Percentiles rank a stretch among this genome's conserved stretches.
These are phyloP conservation scores for Fusarium multiceps DNA, from an alignment of 2,329 filamentous ascomycete genomes.

Conservation along the genomic window DNA sequence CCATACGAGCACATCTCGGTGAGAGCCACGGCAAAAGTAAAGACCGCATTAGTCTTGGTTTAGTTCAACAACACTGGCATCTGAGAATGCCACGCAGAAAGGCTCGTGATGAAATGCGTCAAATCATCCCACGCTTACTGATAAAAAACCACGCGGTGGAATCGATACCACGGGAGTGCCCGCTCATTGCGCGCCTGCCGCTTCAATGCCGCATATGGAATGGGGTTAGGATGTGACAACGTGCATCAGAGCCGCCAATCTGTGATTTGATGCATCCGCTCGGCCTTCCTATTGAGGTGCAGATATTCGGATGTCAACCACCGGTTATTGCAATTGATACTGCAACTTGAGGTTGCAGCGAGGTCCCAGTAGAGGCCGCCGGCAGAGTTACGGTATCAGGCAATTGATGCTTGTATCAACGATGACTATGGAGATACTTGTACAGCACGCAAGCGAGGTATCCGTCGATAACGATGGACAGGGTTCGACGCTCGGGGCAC, in stretches of 20 bases:
- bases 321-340: conserved; percentile 8
- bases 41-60: conserved; percentile 28
- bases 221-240: conserved; percentile 34
- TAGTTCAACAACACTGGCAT: conserved; percentile 20
- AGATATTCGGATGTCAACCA: conserved; percentile 30
- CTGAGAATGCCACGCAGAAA: conserved; percentile 21
- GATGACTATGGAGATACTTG: neutral
- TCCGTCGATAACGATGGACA: neutral
- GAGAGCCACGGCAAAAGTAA: conserved; percentile 28
- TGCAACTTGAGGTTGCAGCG: neutral
- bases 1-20: conserved; percentile 18
- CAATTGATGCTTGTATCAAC: conserved; percentile 16
- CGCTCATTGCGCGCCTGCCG: conserved; percentile 45
- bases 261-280: conserved; percentile 30
- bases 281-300: conserved; percentile 34
- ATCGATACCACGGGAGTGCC: conserved; percentile 44
- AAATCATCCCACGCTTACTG: conserved; percentile 33
- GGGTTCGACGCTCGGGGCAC: conserved; percentile 4
- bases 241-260: conserved; percentile 17
- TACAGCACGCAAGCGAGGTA: conserved; percentile 1
- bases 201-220: conserved; percentile 29
- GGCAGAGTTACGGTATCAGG: conserved; percentile 1
- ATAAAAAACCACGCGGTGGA: conserved; percentile 31
- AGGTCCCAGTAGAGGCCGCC: conserved; percentile 14
- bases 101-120: conserved; percentile 28